These are phyloP conservation scores for Hibiscus tridactylites DNA, from an alignment of 345 rosid genomes.

Conservation along the genomic window DNA sequence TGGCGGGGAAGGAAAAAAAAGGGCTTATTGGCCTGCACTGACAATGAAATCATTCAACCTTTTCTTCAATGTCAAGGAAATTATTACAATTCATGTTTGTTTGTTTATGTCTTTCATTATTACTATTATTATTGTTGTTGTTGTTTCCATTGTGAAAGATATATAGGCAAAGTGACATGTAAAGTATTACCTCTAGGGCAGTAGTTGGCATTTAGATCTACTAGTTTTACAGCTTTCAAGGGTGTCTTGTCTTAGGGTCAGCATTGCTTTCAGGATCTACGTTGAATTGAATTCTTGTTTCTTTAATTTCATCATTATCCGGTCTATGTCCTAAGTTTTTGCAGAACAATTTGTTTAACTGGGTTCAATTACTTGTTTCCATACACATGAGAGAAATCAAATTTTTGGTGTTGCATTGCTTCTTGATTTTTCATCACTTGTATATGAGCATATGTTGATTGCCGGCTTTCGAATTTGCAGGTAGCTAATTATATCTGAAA, in stretches of 20 bases:
- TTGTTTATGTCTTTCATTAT: not conserved
- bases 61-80: too few species aligned
- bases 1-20: too few species aligned
- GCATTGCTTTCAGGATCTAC: not conserved
- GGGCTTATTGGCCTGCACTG: not conserved
- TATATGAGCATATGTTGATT: not conserved
- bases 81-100: too few species aligned
- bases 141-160: too few species aligned
- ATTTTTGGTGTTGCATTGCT: not conserved
- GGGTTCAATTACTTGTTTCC: not conserved
- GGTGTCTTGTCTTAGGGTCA: not conserved
- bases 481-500: constrained; percentile 16
- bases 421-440: not conserved
- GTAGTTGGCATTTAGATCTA: constrained; percentile 22
- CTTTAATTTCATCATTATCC: too few species aligned
- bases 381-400: not conserved
- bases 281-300: too few species aligned
- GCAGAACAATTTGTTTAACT: not conserved
- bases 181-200: not conserved
- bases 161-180: too few species aligned
- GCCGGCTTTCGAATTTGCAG: constrained; percentile 18
- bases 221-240: not conserved
- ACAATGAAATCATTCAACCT: not conserved
- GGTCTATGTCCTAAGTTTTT: too few species aligned
- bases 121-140: too few species aligned